These are phyloP conservation scores for Scytalidium lignicola DNA, from an alignment of 2,329 filamentous ascomycete species.

Conservation along the genomic window DNA sequence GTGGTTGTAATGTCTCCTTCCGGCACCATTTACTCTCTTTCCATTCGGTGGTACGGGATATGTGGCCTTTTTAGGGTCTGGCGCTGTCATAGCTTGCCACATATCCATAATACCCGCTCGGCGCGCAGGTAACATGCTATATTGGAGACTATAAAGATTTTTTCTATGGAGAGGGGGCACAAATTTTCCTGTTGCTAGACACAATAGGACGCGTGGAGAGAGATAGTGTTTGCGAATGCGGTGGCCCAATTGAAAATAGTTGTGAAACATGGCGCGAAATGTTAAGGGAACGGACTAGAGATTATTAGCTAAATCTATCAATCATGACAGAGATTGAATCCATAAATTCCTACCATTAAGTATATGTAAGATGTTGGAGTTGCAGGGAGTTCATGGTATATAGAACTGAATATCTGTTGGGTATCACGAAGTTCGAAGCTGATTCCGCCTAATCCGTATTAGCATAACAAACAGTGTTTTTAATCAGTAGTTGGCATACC, in stretches of 20 bases:
- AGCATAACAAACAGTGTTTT: slow-evolving; percentile 7
- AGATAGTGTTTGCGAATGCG: slow-evolving; percentile 95
- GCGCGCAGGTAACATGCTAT: slow-evolving; percentile 88
- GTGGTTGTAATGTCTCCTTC: slow-evolving; percentile 13
- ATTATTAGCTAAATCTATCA: slow-evolving; percentile 10
- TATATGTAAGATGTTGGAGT: slow-evolving; percentile 74
- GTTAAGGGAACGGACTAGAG: slow-evolving; percentile 80
- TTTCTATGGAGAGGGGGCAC: slow-evolving; percentile 93
- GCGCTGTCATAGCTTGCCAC: slow-evolving; percentile 49
- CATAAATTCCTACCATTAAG: slow-evolving; percentile 61
- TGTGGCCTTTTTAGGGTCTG: slow-evolving; percentile 7
- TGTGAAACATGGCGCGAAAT: slow-evolving; percentile 91
- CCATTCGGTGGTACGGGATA: slow-evolving; percentile 14
- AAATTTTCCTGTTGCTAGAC: slow-evolving; percentile 83
- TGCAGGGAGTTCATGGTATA: slow-evolving; percentile 12
- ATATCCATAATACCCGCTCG: slow-evolving; percentile 78
- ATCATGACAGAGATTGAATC: neutral
- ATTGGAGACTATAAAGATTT: slow-evolving; percentile 93
- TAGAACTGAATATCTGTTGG: slow-evolving; percentile 43
- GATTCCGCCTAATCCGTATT: slow-evolving; percentile 58
- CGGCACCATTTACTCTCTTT: slow-evolving; percentile 15
- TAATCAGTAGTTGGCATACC: slow-evolving; percentile 42
- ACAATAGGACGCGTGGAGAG: slow-evolving; percentile 80
- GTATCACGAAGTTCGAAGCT: slow-evolving; percentile 84
- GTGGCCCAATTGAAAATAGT: slow-evolving; percentile 91